These are phyloP conservation scores for Sugiyamaella floridensis DNA, from an alignment of 805 yeast species.

Conservation along the genomic window DNA sequence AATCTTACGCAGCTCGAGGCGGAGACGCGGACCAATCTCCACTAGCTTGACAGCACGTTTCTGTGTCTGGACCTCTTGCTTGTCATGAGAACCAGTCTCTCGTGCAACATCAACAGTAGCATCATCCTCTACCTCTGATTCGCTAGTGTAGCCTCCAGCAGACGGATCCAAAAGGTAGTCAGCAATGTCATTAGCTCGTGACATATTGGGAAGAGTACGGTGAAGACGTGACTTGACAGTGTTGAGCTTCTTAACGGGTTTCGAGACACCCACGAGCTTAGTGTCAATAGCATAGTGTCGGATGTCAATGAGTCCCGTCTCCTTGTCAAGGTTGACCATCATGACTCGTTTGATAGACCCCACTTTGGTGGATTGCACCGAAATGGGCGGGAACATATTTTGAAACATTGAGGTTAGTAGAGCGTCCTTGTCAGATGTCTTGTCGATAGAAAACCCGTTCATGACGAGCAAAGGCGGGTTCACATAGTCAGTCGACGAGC, in stretches of 20 bases:
- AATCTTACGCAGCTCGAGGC: conserved; percentile 68
- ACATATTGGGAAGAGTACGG: conserved; percentile 64
- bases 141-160: conserved; percentile 75
- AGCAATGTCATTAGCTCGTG: conserved; percentile 64
- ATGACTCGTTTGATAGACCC: conserved; percentile 74
- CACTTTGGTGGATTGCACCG: conserved; percentile 74
- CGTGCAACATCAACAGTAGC: conserved; percentile 18
- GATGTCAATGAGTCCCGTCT: conserved; percentile 67
- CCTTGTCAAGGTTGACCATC: conserved; percentile 66
- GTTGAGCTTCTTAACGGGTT: conserved; percentile 64
- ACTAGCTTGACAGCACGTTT: conserved; percentile 87
- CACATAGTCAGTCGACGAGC: conserved; percentile 45
- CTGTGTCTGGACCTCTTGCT: conserved; percentile 25
- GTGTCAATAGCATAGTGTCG: conserved; percentile 89
- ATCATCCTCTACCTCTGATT: conserved; percentile 71
- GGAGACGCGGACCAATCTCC: conserved; percentile 88
- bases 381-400: conserved; percentile 90
- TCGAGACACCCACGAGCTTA: conserved; percentile 62
- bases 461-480: conserved; percentile 87
- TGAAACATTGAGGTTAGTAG: conserved; percentile 84
- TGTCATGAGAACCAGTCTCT: background rate
- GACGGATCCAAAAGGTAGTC: conserved; percentile 80
- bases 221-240: conserved; percentile 53
- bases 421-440: conserved; percentile 58
- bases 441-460: conserved; percentile 74